Evolutionary conservation across 2,329 filamentous ascomycete species (phyloP).

Genomic region (Beauveria rudraprayagi): DNA sequence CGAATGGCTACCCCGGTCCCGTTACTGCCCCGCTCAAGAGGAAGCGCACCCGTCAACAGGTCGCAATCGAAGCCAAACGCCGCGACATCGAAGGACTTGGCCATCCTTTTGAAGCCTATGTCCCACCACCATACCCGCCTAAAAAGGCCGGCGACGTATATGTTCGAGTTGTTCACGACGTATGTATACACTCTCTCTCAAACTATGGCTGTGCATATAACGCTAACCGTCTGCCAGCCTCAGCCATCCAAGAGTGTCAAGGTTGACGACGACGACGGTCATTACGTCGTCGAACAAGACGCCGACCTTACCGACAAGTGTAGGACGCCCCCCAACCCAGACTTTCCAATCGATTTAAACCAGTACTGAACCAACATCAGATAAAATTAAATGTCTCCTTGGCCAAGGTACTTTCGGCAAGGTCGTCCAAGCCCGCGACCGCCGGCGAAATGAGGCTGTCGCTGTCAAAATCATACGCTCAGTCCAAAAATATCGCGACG

Average conservation of each 20-base stretch:
- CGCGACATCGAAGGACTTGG: conserved; percentile 63
- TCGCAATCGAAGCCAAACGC: conserved; percentile 73
- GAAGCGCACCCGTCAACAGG: conserved; percentile 76
- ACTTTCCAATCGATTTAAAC: too few relatives aligned
- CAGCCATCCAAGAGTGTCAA: conserved; percentile 54
- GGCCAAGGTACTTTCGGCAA: conserved; percentile 98
- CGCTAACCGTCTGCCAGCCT: conserved; percentile 7
- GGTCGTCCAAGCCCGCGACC: conserved; percentile 87
- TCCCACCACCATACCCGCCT: conserved; percentile 77
- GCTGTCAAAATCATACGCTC: conserved; percentile 98
- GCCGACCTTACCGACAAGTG: conserved; percentile 82
- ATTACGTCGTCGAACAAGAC: conserved; percentile 89
- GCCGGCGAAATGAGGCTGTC: conserved; percentile 65
- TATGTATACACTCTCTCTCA: conserved; percentile 32
- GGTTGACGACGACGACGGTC: conserved; percentile 92
- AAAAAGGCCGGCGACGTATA: conserved; percentile 80
- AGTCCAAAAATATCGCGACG: conserved; percentile 96
- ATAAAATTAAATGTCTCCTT: conserved; percentile 80
- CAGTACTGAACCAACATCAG: conserved; percentile 35
- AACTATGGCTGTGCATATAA: not conserved
- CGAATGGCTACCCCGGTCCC: conserved; percentile 55
- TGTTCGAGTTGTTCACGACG: conserved; percentile 55
- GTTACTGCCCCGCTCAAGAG: conserved; percentile 73
- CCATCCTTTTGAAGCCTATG: conserved; percentile 69
- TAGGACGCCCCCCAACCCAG: conserved; percentile 36